Conservation (phyloP, 805 yeast genomes). For the Hermanozyma aechmeae region DNA sequence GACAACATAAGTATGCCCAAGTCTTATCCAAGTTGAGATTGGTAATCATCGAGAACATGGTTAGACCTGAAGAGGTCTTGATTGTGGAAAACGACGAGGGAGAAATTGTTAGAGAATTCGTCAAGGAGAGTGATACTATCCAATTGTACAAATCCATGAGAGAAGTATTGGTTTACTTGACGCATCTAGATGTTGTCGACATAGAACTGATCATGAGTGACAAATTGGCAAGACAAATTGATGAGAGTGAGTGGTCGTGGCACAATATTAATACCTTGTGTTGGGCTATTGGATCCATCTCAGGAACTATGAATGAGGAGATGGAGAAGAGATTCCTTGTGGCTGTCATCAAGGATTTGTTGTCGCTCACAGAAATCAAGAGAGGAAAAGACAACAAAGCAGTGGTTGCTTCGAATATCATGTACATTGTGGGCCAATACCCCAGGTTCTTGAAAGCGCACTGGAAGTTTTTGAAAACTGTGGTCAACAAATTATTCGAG, state of each 20-base stretch:
- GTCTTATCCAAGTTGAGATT: slow-evolving; percentile 76
- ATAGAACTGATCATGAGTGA: slow-evolving; percentile 91
- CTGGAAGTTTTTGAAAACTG: slow-evolving; percentile 95
- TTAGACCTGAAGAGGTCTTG: slow-evolving; percentile 94
- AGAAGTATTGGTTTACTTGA: slow-evolving; percentile 88
- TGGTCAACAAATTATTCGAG: slow-evolving; percentile 89
- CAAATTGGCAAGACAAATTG: slow-evolving; percentile 85
- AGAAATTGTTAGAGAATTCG: slow-evolving; percentile 95
- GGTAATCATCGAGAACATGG: slow-evolving; percentile 97
- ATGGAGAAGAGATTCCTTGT: slow-evolving; percentile 93
- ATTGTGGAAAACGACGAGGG: slow-evolving; percentile 98
- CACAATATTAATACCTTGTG: slow-evolving; percentile 92
- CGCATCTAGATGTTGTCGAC: slow-evolving; percentile 90
- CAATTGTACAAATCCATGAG: slow-evolving; percentile 92
- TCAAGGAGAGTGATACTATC: slow-evolving; percentile 93
- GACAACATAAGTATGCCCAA: slow-evolving; percentile 76
- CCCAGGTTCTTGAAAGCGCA: slow-evolving; percentile 96
- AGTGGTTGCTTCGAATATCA: slow-evolving; percentile 97
- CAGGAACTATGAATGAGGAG: slow-evolving; percentile 98
- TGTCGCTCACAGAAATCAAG: slow-evolving; percentile 89
- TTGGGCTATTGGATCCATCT: slow-evolving; percentile 99
- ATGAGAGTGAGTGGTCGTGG: slow-evolving; percentile 99
- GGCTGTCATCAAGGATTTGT: slow-evolving; percentile 82
- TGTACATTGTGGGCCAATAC: slow-evolving; percentile 99
- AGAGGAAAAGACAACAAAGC: slow-evolving; percentile 98